phyloP scores from a whole-genome alignment of 2,329 filamentous ascomycete genomes.

The Ophiognomonia clavigignenti-juglandacearum region DNA sequence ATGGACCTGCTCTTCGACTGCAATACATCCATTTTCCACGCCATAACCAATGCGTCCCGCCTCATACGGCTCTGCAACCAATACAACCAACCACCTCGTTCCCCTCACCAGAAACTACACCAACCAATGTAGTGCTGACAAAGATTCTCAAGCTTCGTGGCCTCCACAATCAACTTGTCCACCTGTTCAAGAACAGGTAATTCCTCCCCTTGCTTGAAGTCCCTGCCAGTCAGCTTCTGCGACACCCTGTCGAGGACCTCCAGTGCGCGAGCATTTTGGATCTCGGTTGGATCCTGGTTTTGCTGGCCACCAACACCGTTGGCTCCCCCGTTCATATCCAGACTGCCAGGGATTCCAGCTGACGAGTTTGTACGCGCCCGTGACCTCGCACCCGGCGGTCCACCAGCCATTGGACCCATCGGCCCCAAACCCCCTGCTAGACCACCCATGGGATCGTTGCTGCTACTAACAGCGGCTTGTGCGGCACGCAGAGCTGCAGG shows the following conservation, averaged over 20 bases:
- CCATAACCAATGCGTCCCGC: background rate
- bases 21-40: background rate
- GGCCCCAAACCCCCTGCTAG: slow-evolving; percentile 31
- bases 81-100: no score
- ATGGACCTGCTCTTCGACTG: no score
- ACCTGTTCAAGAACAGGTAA: slow-evolving; percentile 84
- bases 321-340: slow-evolving; percentile 27
- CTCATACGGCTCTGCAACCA: no score
- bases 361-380: slow-evolving; percentile 59
- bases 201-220: slow-evolving; percentile 85
- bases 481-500: slow-evolving; percentile 54
- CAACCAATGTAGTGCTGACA: slow-evolving; percentile 99
- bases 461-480: slow-evolving; percentile 26
- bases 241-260: slow-evolving; percentile 89
- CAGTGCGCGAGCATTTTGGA: slow-evolving; percentile 87
- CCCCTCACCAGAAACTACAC: slow-evolving; percentile 91
- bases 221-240: slow-evolving; percentile 90
- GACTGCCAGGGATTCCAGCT: slow-evolving; percentile 28
- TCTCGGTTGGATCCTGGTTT: slow-evolving; percentile 55
- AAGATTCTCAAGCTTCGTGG: slow-evolving; percentile 93
- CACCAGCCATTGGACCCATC: slow-evolving; percentile 32
- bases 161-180: slow-evolving; percentile 89
- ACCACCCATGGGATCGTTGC: slow-evolving; percentile 31
- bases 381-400: slow-evolving; percentile 42
- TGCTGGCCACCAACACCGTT: slow-evolving; percentile 30